Base-by-base conservation (phyloP, 768 basidiomycete genomes). In the Steccherinum ochraceum region DNA sequence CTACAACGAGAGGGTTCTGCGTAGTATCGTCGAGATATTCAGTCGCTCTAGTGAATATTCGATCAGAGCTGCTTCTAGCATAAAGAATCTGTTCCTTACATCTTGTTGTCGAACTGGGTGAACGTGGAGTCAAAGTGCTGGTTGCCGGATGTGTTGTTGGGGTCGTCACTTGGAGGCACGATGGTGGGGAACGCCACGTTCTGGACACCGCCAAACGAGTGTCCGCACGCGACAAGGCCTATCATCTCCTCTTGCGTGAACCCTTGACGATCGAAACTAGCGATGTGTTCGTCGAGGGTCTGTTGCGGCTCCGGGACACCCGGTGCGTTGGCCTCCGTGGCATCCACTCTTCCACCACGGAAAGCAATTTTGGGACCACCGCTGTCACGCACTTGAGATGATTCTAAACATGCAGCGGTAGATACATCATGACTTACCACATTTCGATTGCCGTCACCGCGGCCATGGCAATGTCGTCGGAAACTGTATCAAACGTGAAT, bases 171-270 rank as follows among this genome's bases (percentile, higher is more conserved):
- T 12, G 71, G 61, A 16, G 72, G 55, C 3, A 76, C 74, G 12
- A 76, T 63, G 18, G 60, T 56, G 2, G 77, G 75, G 47, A 76
- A 76, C 48, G 73, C 74, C 2, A 68, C 59, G 54, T 70, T 72
- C 35, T 75, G 69, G 3, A 77, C 74, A 41, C 74, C 72, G 51
- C 77, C 77, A 48, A 78, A 64, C 4, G 75, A 74, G 56, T 79
- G 77, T 4, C 77, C 77, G 54, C 77, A 79, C 3, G 76, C 74
- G 19, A 72, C 70, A 42, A 79, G 69, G 49, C 70, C 65, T 49
- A 78, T 77, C 76, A 78, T 78, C 52, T 78, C 75, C n/a, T 64
- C 54, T 21, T 61, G 58, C 10, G 64, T 58, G 56, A 76, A 78
- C 3, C 77, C 77, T 56, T 69, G 65, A 10, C 68, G 68, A 5